Evolutionary conservation across 306 rosid species (phyloP), one percentile per base, ranked within the genome.

Genomic region (Comarum palustre): DNA sequence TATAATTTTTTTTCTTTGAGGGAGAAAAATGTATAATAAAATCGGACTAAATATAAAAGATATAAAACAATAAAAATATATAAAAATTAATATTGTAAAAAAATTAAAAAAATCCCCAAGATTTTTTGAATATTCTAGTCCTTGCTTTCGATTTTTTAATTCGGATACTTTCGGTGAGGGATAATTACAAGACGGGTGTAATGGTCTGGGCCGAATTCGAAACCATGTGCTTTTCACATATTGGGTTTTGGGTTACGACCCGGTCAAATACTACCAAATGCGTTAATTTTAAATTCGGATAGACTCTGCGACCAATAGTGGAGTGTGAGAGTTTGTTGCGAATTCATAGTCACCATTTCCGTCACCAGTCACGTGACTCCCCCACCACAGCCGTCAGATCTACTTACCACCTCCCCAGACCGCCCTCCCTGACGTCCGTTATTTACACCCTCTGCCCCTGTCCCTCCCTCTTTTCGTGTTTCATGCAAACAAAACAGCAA

Each of bases 401-500:
- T 15, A 9, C 46, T 0, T 5, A 8, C 4, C 5, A 8, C 17
- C 2, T 39, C 62, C 77, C 82, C 20, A 59, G 48, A 36, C 13
- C 25, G 29, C 79, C 86, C 77, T 63, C 45, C 36, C 4, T 9
- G 8, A 29, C 47, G 16, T 25, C 51, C 24, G 20, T 16, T 45
- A 73, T 70, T 70, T 62, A 77, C 79, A 8, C 2, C 29, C 32
- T 6, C 59, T 29, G 10, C 47, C 66, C 42, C 43, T 36, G 39
- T 39, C 61, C 54, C 68, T 20, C 3, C n/a, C 47, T 41, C 36
- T 11, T 25, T 54, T 66, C 22, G 25, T 36, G 48, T 39, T 76
- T 80, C 86, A 84, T 73, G 79, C 77, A 77, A 10, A 39, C 14
- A 36, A 24, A 36, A 32, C 63, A 58, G 63, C 16, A 80, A 45